Conservation (phyloP, 257 asterid genomes). For the Thymus mandschuricus region DNA sequence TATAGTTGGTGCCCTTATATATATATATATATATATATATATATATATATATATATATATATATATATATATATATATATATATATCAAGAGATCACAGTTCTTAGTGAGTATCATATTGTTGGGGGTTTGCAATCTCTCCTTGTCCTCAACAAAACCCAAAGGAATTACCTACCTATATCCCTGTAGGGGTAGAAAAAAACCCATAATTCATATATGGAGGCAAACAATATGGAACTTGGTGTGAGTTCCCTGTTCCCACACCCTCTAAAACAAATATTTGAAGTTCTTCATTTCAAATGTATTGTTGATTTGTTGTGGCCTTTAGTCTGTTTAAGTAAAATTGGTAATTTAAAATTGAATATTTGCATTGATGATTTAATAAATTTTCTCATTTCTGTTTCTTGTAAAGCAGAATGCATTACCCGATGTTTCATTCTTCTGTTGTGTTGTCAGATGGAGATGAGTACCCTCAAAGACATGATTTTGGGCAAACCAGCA, state of each 20-base stretch:
- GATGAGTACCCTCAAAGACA: constrained; percentile 91
- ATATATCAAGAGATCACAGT: not conserved
- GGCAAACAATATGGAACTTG: not conserved
- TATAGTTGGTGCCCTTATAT: not conserved
- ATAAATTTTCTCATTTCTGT: not conserved
- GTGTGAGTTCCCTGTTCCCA: not conserved
- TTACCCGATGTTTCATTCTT: constrained; percentile 7
- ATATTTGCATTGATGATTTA: constrained; percentile 3
- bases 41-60: not conserved
- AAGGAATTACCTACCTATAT: not conserved
- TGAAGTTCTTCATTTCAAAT: constrained; percentile 8
- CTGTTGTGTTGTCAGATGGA: constrained; percentile 69
- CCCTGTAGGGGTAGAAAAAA: not conserved
- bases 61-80: too few relatives aligned
- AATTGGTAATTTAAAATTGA: constrained; percentile 18
- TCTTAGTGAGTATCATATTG: not conserved
- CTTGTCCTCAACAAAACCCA: not conserved
- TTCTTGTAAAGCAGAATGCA: not conserved
- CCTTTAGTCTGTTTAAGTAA: not conserved
- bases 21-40: too few relatives aligned
- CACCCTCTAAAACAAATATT: not conserved
- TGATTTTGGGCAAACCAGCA: constrained; percentile 98
- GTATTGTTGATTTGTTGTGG: not conserved
- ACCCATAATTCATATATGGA: not conserved
- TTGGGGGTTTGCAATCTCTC: not conserved